phyloP scores from a whole-genome alignment of 805 yeast genomes.

The Tetrapisispora pingtungensis region DNA sequence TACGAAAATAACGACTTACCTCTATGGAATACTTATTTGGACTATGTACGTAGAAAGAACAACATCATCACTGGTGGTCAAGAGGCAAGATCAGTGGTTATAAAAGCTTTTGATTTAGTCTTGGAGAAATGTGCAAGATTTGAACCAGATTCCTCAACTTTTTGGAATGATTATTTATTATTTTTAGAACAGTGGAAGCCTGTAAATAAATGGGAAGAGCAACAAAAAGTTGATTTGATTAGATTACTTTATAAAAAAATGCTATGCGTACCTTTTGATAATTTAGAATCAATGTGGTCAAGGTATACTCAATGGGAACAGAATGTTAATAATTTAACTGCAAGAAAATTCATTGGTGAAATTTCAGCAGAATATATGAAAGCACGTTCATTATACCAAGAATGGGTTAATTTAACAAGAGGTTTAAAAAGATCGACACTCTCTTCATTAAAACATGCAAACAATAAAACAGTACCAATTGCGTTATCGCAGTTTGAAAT shows the following conservation, averaged over 20 bases:
- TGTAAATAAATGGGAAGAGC: constrained; percentile 71
- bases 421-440: constrained; percentile 36
- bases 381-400: constrained; percentile 68
- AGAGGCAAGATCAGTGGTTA: constrained; percentile 59
- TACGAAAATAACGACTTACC: constrained; percentile 42
- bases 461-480: constrained; percentile 23
- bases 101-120: constrained; percentile 79
- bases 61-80: constrained; percentile 75
- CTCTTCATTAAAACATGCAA: constrained; percentile 17
- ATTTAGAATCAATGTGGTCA: constrained; percentile 72
- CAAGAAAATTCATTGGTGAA: constrained; percentile 77
- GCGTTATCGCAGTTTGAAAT: not conserved
- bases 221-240: constrained; percentile 66
- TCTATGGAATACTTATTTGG: constrained; percentile 69
- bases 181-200: constrained; percentile 75
- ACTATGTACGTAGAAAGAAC: constrained; percentile 58
- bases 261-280: constrained; percentile 63
- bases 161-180: constrained; percentile 79
- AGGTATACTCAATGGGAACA: constrained; percentile 78
- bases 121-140: constrained; percentile 59
- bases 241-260: constrained; percentile 64
- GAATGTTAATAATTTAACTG: constrained; percentile 59
- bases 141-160: constrained; percentile 57
- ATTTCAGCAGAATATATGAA: constrained; percentile 77
- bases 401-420: constrained; percentile 50